phyloP scores from a whole-genome alignment of 495 filamentous ascomycete species.

The Thermochaetoides thermophila region DNA sequence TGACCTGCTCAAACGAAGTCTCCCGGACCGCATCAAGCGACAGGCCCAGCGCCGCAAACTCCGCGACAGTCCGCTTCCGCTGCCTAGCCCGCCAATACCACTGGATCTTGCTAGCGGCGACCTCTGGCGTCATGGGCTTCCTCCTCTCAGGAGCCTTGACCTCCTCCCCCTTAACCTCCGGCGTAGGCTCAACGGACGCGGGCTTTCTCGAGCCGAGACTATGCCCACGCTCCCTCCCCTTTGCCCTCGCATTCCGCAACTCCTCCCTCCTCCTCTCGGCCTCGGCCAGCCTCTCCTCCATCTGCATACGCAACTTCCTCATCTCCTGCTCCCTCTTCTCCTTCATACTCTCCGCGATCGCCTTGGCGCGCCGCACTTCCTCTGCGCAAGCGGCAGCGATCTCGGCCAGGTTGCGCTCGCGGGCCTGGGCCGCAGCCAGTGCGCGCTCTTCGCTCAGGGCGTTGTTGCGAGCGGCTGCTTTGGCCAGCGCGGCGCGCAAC shows the following conservation, averaged over 20 bases:
- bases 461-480: constrained; percentile 49
- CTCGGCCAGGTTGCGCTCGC: constrained; percentile 82
- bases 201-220: constrained; percentile 42
- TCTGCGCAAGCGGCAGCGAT: constrained; percentile 89
- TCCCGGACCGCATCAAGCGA: constrained; percentile 59
- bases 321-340: constrained; percentile 81
- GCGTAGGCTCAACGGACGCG: constrained; percentile 28
- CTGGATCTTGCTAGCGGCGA: constrained; percentile 62
- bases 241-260: constrained; percentile 31
- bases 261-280: constrained; percentile 61
- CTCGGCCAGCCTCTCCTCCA: constrained; percentile 81
- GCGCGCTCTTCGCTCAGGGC: constrained; percentile 66
- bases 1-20: constrained; percentile 71
- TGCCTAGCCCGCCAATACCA: constrained; percentile 54
- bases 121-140: constrained; percentile 46
- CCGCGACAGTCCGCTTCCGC: constrained; percentile 43
- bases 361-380: constrained; percentile 88
- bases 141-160: constrained; percentile 22
- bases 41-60: constrained; percentile 55
- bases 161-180: constrained; percentile 43
- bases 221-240: constrained; percentile 46
- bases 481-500: constrained; percentile 69
- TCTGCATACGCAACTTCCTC: constrained; percentile 53
- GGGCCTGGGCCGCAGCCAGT: constrained; percentile 75
- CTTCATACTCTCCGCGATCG: constrained; percentile 79